Base-by-base conservation (phyloP, 768 basidiomycete genomes). In the Podaxis sp. region DNA sequence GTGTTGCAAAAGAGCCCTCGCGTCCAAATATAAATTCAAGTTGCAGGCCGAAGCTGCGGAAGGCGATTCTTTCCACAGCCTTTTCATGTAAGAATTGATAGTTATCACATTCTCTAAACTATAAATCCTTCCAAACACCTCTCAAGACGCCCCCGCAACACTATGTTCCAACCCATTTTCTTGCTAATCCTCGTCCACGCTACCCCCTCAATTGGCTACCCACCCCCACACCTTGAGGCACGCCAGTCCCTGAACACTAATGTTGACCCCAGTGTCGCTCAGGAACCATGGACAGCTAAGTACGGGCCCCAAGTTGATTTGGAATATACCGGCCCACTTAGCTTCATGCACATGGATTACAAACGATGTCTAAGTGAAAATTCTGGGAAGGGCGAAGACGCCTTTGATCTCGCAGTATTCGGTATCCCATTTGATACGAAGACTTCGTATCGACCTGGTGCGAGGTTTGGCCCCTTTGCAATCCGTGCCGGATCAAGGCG, bases 271-370 rank as follows among this genome's bases (percentile, higher is more conserved):
- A 49, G 59, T 28, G 28, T 64, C n/a, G 33, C 44, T 2, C 33
- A 67, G 2, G 66, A 67, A 53, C 66, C 66, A 22, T 67, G 66
- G 66, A 57, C 61, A 3, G 42, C 40, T 4, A 67, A 67, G 40
- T 67, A 67, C 26, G 66, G 66, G 15, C 15, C 30, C 6, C 66
- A 67, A 44, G 28, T 9, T 15, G 66, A 68, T 44, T 48, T 64
- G 6, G 64, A 53, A 12, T 68, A 57, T 46, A 65, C 66, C 2
- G 64, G 68, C 17, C 64, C 66, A n/a, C 57, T 68, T 4, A 65
- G 85, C 11, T 91, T 90, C 73, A 87, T 89, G 15, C 90, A 89
- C 67, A 73, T 87, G 13, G 82, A 85, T 2, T 88, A 87, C 67
- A 56, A 73, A 4, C 76, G 77, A 39, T 88, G 87, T 67, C 77